Conservation (phyloP, 1,139 yeast species). For the Kodamaea sp. region DNA sequence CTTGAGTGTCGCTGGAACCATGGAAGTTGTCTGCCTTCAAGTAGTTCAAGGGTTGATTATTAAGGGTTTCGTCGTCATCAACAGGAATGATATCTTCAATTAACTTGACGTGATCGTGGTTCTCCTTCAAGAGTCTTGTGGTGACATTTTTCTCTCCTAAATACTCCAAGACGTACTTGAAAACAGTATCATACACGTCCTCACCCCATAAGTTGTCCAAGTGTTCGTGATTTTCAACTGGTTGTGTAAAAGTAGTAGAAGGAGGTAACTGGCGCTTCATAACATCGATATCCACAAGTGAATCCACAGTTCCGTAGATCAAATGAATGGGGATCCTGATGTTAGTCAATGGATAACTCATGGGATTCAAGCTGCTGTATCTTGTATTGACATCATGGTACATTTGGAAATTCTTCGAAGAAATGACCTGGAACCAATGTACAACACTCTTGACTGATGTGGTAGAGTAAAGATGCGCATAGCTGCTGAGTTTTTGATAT, state of each 20-base stretch:
- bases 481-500: constrained; percentile 73
- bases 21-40: constrained; percentile 4
- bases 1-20: constrained; percentile 1
- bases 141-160: constrained; percentile 25
- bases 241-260: constrained; percentile 36
- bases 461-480: constrained; percentile 83
- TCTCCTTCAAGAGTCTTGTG: constrained; percentile 6
- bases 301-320: constrained; percentile 78
- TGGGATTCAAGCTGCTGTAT: constrained; percentile 42
- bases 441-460: constrained; percentile 91
- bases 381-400: constrained; percentile 58
- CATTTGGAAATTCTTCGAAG: constrained; percentile 83
- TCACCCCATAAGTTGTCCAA: constrained; percentile 88
- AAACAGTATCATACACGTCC: constrained; percentile 56
- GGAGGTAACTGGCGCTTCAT: constrained; percentile 60
- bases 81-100: constrained; percentile 11
- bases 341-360: constrained; percentile 51
- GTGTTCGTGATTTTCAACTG: constrained; percentile 74
- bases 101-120: constrained; percentile 7
- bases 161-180: constrained; percentile 49
- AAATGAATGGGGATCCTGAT: constrained; percentile 71
- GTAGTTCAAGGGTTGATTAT: constrained; percentile 9
- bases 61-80: constrained; percentile 10
- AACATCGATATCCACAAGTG: constrained; percentile 79
- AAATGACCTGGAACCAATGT: constrained; percentile 94